phyloP scores from a whole-genome alignment of 495 filamentous ascomycete species.

The Cudoniella acicularis region DNA sequence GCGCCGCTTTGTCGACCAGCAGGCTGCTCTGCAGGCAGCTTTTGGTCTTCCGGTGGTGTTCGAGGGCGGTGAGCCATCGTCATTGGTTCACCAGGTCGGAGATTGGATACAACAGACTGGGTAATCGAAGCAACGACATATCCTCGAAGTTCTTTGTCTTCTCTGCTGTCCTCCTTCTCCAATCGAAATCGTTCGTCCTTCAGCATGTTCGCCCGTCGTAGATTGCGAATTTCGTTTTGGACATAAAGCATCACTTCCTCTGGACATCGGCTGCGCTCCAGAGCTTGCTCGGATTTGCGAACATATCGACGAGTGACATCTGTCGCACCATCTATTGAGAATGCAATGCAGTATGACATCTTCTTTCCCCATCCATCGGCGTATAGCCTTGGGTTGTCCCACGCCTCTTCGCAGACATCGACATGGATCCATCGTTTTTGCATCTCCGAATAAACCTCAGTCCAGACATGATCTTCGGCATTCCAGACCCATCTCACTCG shows the following conservation, averaged over 20 bases:
- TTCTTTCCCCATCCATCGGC: conserved; percentile 93
- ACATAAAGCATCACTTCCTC: conserved; percentile 90
- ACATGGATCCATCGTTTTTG: conserved; percentile 96
- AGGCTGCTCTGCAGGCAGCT: conserved; percentile 48
- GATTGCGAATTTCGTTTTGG: conserved; percentile 80
- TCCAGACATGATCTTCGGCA: conserved; percentile 95
- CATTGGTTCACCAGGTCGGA: conserved; percentile 20
- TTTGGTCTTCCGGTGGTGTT: conserved; percentile 24
- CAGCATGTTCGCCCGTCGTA: conserved; percentile 70
- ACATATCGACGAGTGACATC: conserved; percentile 97
- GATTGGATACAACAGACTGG: conserved; percentile 37
- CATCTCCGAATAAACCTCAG: conserved; percentile 93
- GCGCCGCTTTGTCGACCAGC: conserved; percentile 57
- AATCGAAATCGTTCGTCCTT: conserved; percentile 79
- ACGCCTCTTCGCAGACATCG: conserved; percentile 89
- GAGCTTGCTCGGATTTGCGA: conserved; percentile 70
- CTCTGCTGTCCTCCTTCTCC: conserved; percentile 82
- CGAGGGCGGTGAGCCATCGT: not conserved
- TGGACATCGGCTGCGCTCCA: conserved; percentile 66
- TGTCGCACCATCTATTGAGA: conserved; percentile 89
- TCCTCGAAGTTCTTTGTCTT: conserved; percentile 76
- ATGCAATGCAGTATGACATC: conserved; percentile 94
- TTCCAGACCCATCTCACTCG: conserved; percentile 99
- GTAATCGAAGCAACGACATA: conserved; percentile 74
- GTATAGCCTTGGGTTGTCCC: conserved; percentile 93